phyloP scores from a whole-genome alignment of 164 flowering plant species.

The Berberis vulgaris region DNA sequence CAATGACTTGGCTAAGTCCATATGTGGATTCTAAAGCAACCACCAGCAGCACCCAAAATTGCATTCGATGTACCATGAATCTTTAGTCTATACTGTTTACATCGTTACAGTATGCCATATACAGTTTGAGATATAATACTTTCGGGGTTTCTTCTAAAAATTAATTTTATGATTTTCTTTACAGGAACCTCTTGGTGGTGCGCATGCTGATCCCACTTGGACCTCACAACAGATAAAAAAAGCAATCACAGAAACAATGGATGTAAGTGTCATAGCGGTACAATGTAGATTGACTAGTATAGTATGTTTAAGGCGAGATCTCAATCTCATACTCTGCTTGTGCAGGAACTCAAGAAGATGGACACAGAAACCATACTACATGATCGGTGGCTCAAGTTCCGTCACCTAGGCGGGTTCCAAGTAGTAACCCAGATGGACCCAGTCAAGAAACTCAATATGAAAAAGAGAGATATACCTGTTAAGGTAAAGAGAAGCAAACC shows the following conservation, averaged over 20 bases:
- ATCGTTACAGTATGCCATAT: background rate
- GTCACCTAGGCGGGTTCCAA: slow-evolving; percentile 60
- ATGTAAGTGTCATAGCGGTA: slow-evolving; percentile 43
- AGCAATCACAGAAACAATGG: slow-evolving; percentile 65
- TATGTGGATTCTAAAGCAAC: too few relatives aligned
- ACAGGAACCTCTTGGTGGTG: slow-evolving; percentile 99
- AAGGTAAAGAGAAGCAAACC: slow-evolving; percentile 5
- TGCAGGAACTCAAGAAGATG: slow-evolving; percentile 75
- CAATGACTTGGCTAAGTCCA: too few relatives aligned
- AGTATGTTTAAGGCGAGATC: background rate
- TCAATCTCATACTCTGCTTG: slow-evolving; percentile 8
- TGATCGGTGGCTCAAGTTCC: slow-evolving; percentile 67
- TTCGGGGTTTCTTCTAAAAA: background rate
- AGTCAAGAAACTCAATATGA: slow-evolving; percentile 52
- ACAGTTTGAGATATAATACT: background rate
- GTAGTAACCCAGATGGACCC: slow-evolving; percentile 65
- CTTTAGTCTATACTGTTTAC: too few relatives aligned
- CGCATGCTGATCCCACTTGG: slow-evolving; percentile 85
- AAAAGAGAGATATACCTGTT: slow-evolving; percentile 44
- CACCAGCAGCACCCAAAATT: too few relatives aligned
- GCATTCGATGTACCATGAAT: too few relatives aligned
- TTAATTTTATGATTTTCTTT: slow-evolving; percentile 2
- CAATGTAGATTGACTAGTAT: background rate
- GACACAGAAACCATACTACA: slow-evolving; percentile 43
- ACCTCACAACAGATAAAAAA: slow-evolving; percentile 79